Evolutionary conservation across 805 yeast genomes (phyloP), one percentile per base, ranked within the genome.

Genomic region (Metschnikowia proteae): DNA sequence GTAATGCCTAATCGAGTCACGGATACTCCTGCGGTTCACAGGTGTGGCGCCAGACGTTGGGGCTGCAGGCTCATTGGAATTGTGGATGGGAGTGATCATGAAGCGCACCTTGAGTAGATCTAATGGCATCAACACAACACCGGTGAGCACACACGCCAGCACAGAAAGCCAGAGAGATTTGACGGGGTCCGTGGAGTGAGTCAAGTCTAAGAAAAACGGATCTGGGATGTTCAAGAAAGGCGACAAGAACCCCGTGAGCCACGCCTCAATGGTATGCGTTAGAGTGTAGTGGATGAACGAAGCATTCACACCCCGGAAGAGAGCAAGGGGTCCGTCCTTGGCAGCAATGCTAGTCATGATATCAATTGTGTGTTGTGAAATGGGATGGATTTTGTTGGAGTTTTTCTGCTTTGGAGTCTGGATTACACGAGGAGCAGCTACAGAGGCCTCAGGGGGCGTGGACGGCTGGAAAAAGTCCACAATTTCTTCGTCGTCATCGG

Each of bases 231-330:
- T 84, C 45, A 87, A 65, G 40, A 88, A 69, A 2, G 97, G 94
- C 4, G 96, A 83, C 6, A 90, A 62, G 53, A 91, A 80, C 3
- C 97, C 97, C 0, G 95, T 86, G 42, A 90, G 74, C 97, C 98
- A 91, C 1, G 96, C 88, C 60, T 88, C 92, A 40, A 90, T 69
- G 0, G 96, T 86, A 43, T 82, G 80, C 2, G 84, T 80, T 17
- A 89, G 71, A 0, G 96, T 86, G 46, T 79, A 84, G 61, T 86
- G 78, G 17, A 94, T 74, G 59, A 90, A 92, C 0, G 96, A 77
- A 2, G 96, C 85, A 61, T 87, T 85, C 36, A 83, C 77, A 8
- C 90, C 88, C 59, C 88, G 76, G 73, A 88, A 82, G 7, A 84
- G 65, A 3, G 90, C 89, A 57, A 80, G 71, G 17, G 82, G 83